Conservation (phyloP, 2,329 filamentous ascomycete species). For the Pseudogymnoascus sp. region DNA sequence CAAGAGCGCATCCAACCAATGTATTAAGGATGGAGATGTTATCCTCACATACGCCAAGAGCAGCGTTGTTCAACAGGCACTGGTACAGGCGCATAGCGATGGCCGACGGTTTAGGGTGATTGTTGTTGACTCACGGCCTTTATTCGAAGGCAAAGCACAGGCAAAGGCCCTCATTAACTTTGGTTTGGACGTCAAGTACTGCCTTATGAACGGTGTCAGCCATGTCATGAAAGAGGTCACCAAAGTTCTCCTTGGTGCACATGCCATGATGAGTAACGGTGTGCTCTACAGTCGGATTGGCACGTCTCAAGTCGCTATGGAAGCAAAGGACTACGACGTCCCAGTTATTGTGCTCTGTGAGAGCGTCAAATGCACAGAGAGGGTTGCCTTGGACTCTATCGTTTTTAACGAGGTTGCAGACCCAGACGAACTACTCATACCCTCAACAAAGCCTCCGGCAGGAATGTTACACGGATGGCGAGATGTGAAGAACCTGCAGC, state of each 20-base stretch:
- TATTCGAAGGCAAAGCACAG: constrained; percentile 62
- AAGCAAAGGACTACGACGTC: constrained; percentile 65
- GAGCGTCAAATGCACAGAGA: constrained; percentile 88
- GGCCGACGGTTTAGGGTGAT: constrained; percentile 77
- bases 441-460: constrained; percentile 22
- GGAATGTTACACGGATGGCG: constrained; percentile 42
- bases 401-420: constrained; percentile 89
- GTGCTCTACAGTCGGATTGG: constrained; percentile 81
- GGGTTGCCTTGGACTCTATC: constrained; percentile 83
- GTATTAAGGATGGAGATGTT: constrained; percentile 67
- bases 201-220: constrained; percentile 67
- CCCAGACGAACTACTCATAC: constrained; percentile 50
- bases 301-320: constrained; percentile 78
- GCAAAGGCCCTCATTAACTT: constrained; percentile 59
- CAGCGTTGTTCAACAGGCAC: constrained; percentile 73
- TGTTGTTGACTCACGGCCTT: constrained; percentile 67
- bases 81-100: constrained; percentile 60
- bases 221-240: constrained; percentile 59
- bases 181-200: constrained; percentile 73
- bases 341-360: constrained; percentile 88
- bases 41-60: constrained; percentile 83
- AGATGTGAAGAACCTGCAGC: constrained; percentile 50
- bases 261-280: constrained; percentile 94
- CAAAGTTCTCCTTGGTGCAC: constrained; percentile 70
- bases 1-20: constrained; percentile 59